These are phyloP conservation scores for Nematocida sp. DNA, from an alignment of 371 early-diverging fungal genomes.

Conservation along the genomic window DNA sequence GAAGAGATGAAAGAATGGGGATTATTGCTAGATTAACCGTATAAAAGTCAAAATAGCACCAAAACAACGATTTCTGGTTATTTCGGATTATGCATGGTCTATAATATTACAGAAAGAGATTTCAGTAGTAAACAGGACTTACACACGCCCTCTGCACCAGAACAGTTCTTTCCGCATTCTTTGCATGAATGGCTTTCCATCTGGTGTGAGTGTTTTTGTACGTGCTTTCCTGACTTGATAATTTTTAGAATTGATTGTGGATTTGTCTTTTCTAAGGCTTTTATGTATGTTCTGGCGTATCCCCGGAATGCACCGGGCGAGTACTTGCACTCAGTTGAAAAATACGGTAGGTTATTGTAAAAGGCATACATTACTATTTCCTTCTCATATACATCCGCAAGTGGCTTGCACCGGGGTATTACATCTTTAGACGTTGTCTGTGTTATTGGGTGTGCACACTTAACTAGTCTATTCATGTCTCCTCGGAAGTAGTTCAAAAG, in stretches of 20 bases:
- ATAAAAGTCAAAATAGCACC: too few species aligned
- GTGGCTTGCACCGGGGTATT: slow-evolving; percentile 83
- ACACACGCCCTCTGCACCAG: slow-evolving; percentile 1
- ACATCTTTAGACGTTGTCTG: slow-evolving; percentile 60
- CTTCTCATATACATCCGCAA: slow-evolving; percentile 97
- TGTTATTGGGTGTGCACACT: slow-evolving; percentile 88
- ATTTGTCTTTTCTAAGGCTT: slow-evolving; percentile 87
- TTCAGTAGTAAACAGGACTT: slow-evolving; percentile 36
- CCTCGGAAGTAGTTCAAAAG: slow-evolving; percentile 96
- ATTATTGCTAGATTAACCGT: too few species aligned
- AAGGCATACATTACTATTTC: slow-evolving; percentile 99
- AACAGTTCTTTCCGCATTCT: slow-evolving; percentile 31
- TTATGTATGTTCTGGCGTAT: slow-evolving; percentile 86
- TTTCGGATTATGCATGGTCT: too few species aligned
- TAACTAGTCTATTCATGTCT: slow-evolving; percentile 82
- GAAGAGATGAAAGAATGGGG: too few species aligned
- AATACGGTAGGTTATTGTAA: slow-evolving; percentile 92
- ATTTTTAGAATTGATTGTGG: slow-evolving; percentile 82
- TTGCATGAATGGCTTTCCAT: slow-evolving; percentile 15
- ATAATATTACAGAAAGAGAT: not conserved
- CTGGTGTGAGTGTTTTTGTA: not conserved
- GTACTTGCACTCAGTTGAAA: slow-evolving; percentile 97
- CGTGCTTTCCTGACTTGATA: slow-evolving; percentile 54
- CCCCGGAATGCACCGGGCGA: slow-evolving; percentile 97
- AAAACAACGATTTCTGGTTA: too few species aligned